Percentiles rank a stretch among this genome's conserved stretches.
Evolutionary conservation across 257 asterid genomes (phyloP).

Genomic region (Przewalskia tangutica): DNA sequence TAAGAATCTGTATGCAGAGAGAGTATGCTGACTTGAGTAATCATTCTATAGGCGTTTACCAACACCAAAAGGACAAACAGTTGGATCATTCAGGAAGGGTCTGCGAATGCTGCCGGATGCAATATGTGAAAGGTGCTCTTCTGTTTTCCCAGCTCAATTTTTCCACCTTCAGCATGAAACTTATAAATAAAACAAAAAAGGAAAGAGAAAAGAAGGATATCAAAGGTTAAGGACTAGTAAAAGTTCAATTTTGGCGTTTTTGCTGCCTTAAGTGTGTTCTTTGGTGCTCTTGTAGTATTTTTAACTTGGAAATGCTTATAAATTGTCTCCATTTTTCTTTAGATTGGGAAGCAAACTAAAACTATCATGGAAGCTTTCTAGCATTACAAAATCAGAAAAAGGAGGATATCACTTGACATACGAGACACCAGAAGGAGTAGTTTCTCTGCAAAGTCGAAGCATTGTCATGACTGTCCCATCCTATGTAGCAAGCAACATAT

Average conservation of each 20-base stretch:
- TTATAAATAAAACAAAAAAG: too few species aligned
- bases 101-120: constrained; percentile 71
- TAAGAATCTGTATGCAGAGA: constrained; percentile 9
- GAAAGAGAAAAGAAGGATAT: background rate
- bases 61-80: constrained; percentile 92
- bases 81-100: constrained; percentile 89
- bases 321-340: constrained; percentile 18
- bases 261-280: background rate
- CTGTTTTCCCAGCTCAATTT: background rate
- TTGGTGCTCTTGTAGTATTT: background rate
- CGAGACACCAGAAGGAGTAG: constrained; percentile 75
- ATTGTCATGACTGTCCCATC: constrained; percentile 88
- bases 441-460: constrained; percentile 56
- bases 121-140: constrained; percentile 54
- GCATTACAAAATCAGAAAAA: constrained; percentile 46
- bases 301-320: background rate
- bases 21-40: constrained; percentile 7
- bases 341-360: constrained; percentile 83
- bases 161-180: background rate
- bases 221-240: background rate
- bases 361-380: constrained; percentile 75
- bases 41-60: constrained; percentile 70
- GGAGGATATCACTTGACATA: constrained; percentile 59
- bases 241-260: background rate
- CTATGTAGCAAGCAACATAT: constrained; percentile 62